Percentiles rank a stretch among this genome's conserved stretches.
phyloP scores from a whole-genome alignment of 768 basidiomycete genomes.

The Infundibulicybe gibba region DNA sequence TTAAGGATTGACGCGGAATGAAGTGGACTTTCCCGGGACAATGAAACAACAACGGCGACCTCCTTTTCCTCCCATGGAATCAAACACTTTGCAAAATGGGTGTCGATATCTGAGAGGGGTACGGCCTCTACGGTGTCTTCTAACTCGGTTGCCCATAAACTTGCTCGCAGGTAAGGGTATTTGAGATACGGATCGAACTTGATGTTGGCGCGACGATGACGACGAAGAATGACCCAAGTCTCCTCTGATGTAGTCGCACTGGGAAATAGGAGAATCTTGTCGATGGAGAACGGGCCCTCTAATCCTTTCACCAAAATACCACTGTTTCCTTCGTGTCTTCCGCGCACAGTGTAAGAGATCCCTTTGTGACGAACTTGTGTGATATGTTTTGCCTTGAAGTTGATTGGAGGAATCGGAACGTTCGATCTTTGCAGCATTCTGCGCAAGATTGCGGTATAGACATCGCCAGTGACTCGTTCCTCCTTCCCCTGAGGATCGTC shows the following conservation, averaged over 20 bases:
- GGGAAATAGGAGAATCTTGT: background rate
- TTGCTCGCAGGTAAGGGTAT: constrained; percentile 4
- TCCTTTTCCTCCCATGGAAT: constrained; percentile 5
- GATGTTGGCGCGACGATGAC: background rate
- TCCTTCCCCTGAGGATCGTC: no score
- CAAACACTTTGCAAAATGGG: constrained; percentile 4
- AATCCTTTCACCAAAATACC: background rate
- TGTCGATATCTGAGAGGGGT: background rate
- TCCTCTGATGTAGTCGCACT: background rate
- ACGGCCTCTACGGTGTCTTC: background rate
- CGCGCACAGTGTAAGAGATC: background rate
- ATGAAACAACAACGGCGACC: constrained; percentile 1
- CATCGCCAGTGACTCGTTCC: no score
- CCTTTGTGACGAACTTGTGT: background rate
- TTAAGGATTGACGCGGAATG: no score
- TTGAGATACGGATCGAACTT: background rate
- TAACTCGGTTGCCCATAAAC: constrained; percentile 3
- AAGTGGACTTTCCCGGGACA: background rate
- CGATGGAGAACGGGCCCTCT: background rate
- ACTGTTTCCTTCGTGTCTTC: background rate
- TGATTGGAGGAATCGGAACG: no score
- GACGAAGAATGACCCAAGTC: constrained; percentile 3
- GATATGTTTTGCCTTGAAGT: background rate
- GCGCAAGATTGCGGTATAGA: background rate
- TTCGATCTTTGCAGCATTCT: background rate